Evolutionary conservation across 495 filamentous ascomycete species (phyloP), one percentile per base, ranked within the genome.

Genomic region (Aspergillus homomorphus): DNA sequence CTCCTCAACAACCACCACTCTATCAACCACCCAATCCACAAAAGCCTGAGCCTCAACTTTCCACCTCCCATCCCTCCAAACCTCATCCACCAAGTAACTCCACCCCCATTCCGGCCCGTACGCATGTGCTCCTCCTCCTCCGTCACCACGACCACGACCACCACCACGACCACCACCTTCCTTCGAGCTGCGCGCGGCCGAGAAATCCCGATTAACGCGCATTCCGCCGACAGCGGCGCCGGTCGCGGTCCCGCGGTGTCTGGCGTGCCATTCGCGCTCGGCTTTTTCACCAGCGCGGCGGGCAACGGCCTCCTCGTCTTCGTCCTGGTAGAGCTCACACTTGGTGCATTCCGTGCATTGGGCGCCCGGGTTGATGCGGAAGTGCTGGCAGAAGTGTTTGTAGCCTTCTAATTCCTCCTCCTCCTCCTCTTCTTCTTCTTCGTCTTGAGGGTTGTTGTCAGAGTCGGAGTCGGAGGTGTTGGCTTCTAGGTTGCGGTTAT

Each of bases 301-400:
- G 16, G 95, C 84, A 23, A 90, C 87, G 46, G 74, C 77, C 48
- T 95, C 91, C 64, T 92, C 91, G 66, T 96, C 86, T 77, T 96
- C 94, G 18, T 80, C 78, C 58, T 87, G 82, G 77, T 96, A 98
- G 43, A 98, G 79, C 69, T 96, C 93, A 71, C 94, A 98, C 70
- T 86, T 87, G 22, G 84, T 85, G 73, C 93, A 98, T 62, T 92
- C 84, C 1, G 66, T 77, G 65, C 94, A 98, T 26, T 77, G 73
- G 30, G 83, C 81, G 9, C 87, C 89, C 0, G 89, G 88, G 38
- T 73, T 78, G 26, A 76, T 66, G n/a, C 94, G 80, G 71, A 98
- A 97, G 72, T 98, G 94, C 63, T 96, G 84, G 68, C 94, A 98
- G 65, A 96, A 98, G 70, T 98, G 94, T 23, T 82, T 73, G 65